phyloP scores from a whole-genome alignment of 2,329 filamentous ascomycete species.

The Aureobasidium namibiae region DNA sequence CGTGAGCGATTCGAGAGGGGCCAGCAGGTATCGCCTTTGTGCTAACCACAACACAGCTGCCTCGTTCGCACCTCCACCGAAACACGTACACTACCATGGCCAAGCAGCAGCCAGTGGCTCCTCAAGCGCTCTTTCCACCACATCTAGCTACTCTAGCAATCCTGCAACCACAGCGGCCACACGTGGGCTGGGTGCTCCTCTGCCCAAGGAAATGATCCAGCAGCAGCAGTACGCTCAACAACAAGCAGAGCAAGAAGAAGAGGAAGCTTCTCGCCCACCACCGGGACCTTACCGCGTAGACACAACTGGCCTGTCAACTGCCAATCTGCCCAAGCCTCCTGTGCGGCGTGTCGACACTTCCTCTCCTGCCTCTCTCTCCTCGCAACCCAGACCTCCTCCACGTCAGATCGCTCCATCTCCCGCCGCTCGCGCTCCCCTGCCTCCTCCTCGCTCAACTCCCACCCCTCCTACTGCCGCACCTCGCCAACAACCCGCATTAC shows the following conservation, averaged over 20 bases:
- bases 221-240: slow-evolving; percentile 29
- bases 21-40: neutral
- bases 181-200: slow-evolving; percentile 36
- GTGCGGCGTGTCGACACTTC: slow-evolving; percentile 36
- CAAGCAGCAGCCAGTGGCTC: slow-evolving; percentile 29
- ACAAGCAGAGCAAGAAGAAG: slow-evolving; percentile 24
- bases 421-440: slow-evolving; percentile 9
- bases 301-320: slow-evolving; percentile 62
- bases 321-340: slow-evolving; percentile 64
- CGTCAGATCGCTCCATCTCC: slow-evolving; percentile 20
- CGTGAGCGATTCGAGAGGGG: slow-evolving; percentile 29
- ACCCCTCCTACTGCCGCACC: slow-evolving; percentile 17
- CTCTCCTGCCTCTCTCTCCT: slow-evolving; percentile 15
- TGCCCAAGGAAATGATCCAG: slow-evolving; percentile 31
- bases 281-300: slow-evolving; percentile 61
- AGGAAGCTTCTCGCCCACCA: slow-evolving; percentile 35
- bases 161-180: slow-evolving; percentile 20
- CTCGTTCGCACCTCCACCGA: slow-evolving; percentile 74
- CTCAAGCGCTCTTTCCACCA: neutral
- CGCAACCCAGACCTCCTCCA: slow-evolving; percentile 13
- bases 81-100: slow-evolving; percentile 47
- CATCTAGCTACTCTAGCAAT: neutral
- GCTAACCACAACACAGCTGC: slow-evolving; percentile 32
- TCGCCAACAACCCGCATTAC: slow-evolving; percentile 46
- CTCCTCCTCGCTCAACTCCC: slow-evolving; percentile 21